Percentiles rank a stretch among this genome's conserved stretches.
These are phyloP conservation scores for Cyberlindnera euphorbiiphila DNA, from an alignment of 805 yeast species.

Conservation along the genomic window DNA sequence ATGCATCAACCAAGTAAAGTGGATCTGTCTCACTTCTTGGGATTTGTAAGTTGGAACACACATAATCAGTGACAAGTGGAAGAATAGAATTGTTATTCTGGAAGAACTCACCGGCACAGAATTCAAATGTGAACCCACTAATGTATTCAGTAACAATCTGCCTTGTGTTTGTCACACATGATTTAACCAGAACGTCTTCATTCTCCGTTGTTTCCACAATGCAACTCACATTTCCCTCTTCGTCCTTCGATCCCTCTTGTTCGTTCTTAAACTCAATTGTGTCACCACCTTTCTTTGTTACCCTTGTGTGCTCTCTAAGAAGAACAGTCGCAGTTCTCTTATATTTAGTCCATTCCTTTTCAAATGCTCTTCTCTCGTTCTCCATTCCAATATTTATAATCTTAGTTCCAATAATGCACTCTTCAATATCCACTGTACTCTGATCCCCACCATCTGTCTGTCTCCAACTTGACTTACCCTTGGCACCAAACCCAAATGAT, in stretches of 20 bases:
- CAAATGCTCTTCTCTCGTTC: slow-evolving; percentile 60
- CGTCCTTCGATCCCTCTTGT: slow-evolving; percentile 45
- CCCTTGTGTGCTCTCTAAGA: slow-evolving; percentile 70
- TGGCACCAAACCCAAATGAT: slow-evolving; percentile 83
- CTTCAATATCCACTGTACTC: slow-evolving; percentile 84
- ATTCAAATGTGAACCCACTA: slow-evolving; percentile 74
- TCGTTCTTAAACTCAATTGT: slow-evolving; percentile 32
- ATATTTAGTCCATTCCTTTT: slow-evolving; percentile 39
- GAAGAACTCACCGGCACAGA: slow-evolving; percentile 93
- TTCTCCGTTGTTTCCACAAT: slow-evolving; percentile 25
- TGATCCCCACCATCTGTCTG: slow-evolving; percentile 51
- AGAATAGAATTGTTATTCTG: slow-evolving; percentile 92
- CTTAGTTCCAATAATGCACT: slow-evolving; percentile 83
- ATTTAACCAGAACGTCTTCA: slow-evolving; percentile 42
- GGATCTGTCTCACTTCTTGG: slow-evolving; percentile 40
- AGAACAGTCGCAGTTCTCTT: slow-evolving; percentile 85
- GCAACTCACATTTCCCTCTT: slow-evolving; percentile 34
- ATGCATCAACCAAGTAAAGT: slow-evolving; percentile 83
- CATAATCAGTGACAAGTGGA: slow-evolving; percentile 79
- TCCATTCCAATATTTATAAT: slow-evolving; percentile 71
- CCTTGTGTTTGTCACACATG: slow-evolving; percentile 76
- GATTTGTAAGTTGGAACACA: slow-evolving; percentile 60
- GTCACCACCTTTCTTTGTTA: slow-evolving; percentile 22
- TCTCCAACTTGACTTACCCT: slow-evolving; percentile 76
- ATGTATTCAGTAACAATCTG: slow-evolving; percentile 76